Evolutionary conservation across 352 stramenopile species (phyloP).

Genomic region (Phytophthora macrochlamydospora): DNA sequence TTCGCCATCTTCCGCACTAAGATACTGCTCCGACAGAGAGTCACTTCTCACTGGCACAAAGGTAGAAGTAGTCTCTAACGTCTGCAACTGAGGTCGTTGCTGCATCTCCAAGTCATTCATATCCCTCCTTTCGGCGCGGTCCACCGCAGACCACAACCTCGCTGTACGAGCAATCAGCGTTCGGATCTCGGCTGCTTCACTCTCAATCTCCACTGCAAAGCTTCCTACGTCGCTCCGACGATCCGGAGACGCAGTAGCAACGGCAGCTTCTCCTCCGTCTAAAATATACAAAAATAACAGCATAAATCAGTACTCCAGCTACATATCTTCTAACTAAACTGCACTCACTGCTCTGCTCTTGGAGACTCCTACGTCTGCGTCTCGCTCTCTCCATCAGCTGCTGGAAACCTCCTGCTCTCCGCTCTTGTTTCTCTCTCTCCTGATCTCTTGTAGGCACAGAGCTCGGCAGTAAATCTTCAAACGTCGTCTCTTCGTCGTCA

Average conservation of each 20-base stretch:
- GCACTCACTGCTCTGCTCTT: slow-evolving; percentile 21
- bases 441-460: background rate
- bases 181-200: slow-evolving; percentile 37
- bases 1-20: slow-evolving; percentile 11
- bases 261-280: background rate
- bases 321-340: no score
- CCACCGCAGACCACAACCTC: slow-evolving; percentile 38
- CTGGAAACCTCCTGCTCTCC: slow-evolving; percentile 15
- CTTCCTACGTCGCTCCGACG: slow-evolving; percentile 1
- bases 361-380: slow-evolving; percentile 15
- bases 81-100: slow-evolving; percentile 1
- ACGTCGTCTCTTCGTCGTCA: slow-evolving; percentile 3
- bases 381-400: slow-evolving; percentile 20
- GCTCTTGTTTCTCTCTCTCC: slow-evolving; percentile 6
- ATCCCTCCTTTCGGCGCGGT: slow-evolving; percentile 21
- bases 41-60: slow-evolving; percentile 5
- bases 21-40: slow-evolving; percentile 11
- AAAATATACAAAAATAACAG: slow-evolving; percentile 5
- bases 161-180: slow-evolving; percentile 39
- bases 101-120: background rate
- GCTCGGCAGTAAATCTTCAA: background rate
- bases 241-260: background rate
- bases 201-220: slow-evolving; percentile 39
- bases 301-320: background rate
- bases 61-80: background rate